Evolutionary conservation across 192 early-diverging fungal species (phyloP).

Genomic region (Gonapodya prolifera): DNA sequence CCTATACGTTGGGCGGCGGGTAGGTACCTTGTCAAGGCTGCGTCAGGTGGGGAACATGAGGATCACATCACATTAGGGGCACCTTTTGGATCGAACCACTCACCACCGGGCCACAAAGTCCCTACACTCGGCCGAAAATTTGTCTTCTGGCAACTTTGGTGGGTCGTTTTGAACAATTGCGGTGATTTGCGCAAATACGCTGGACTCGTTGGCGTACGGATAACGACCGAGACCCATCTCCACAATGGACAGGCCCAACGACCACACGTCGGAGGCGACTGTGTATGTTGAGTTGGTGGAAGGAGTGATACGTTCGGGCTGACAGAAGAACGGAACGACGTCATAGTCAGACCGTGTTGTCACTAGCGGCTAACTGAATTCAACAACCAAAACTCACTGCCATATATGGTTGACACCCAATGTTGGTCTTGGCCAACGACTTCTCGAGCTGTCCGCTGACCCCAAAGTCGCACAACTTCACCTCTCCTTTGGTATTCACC

Average conservation of each 20-base stretch:
- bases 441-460: slow-evolving; percentile 74
- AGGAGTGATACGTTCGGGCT: slow-evolving; percentile 78
- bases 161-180: slow-evolving; percentile 72
- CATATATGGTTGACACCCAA: slow-evolving; percentile 93
- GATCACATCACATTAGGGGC: no score
- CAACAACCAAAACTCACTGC: slow-evolving; percentile 39
- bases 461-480: slow-evolving; percentile 95
- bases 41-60: no score
- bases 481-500: slow-evolving; percentile 69
- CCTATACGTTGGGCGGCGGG: not conserved
- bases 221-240: slow-evolving; percentile 72
- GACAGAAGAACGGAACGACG: slow-evolving; percentile 6
- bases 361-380: not conserved
- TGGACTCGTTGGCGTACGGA: slow-evolving; percentile 59
- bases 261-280: slow-evolving; percentile 88
- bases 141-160: slow-evolving; percentile 51
- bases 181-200: slow-evolving; percentile 75
- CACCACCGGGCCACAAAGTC: slow-evolving; percentile 73
- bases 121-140: slow-evolving; percentile 53
- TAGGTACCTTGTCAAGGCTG: slow-evolving; percentile 1
- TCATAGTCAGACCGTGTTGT: not conserved
- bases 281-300: slow-evolving; percentile 52
- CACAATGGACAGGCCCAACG: slow-evolving; percentile 73
- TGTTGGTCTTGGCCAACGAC: slow-evolving; percentile 84
- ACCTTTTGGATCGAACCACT: no score